Evolutionary conservation across 176 grass and related monocot species (phyloP).

Genomic region (sorghum (Sorghum bicolor)): Sorghum_bicolor_NCBIv3 NC_012872.2:70422001-70422500

Average conservation of each 20-base stretch:
- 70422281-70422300: constrained; percentile 81
- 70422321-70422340: constrained; percentile 44
- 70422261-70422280: constrained; percentile 87
- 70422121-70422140: constrained; percentile 16
- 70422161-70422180: constrained; percentile 7
- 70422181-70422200: neutral
- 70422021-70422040: neutral
- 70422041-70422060: neutral
- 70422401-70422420: constrained; percentile 4
- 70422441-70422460: constrained; percentile 83
- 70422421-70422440: constrained; percentile 39
- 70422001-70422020: neutral
- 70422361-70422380: neutral
- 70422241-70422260: constrained; percentile 95
- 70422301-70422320: constrained; percentile 70
- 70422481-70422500: constrained; percentile 81
- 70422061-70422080: neutral
- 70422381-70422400: constrained; percentile 11
- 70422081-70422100: neutral
- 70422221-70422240: constrained; percentile 77
- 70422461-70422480: constrained; percentile 90
- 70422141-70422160: constrained; percentile 19
- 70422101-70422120: neutral
- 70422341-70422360: constrained; percentile 10
- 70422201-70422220: constrained; percentile 24